Base-by-base conservation (phyloP, 164 flowering plant genomes). In the Umbilicus rupestris region DNA sequence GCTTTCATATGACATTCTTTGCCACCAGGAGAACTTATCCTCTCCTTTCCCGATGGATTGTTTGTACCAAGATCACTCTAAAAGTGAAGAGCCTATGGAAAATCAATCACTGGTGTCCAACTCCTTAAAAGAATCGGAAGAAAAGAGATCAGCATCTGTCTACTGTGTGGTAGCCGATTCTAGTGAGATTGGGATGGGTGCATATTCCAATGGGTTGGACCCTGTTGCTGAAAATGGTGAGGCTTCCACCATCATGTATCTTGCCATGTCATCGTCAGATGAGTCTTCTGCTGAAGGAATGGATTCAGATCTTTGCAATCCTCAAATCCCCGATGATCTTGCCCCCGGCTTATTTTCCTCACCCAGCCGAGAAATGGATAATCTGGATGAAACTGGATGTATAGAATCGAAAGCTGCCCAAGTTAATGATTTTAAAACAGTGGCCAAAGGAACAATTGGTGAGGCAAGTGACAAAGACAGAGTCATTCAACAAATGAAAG, bases 1-100 rank as follows among this genome's bases (percentile, higher is more conserved):
- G 64, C 92, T 95, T 39, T 95, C 97, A 1, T 95, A 88, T 76
- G 99, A 95, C 77, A 95, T 95, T 64, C 96, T 95, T 63, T 95
- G 99, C 70, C 99, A 95, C 78, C 99, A 95, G 80, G 86, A 89
- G 66, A 79, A 69, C 69, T 73, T 90, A 50, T 85, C 81, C 26
- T 82, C 87, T 29, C 92, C 91, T 30, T 87, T 87, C 75, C 97
- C 96, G 22, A 83, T 88, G 92, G 87, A 88, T 49, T 78, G 72
- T 72, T 73, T 84, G 77, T 90, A 72, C 75, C 79, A 70, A 67
- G 84, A 84, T 64, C 70, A 68, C 6, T 64, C 44, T 41, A 64
- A 20, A 28, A 65, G 50, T 42, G 78, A 79, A 63, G 76, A 74
- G 46, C 69, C 76, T 39, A 45, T 55, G 50, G 64, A 73, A 47